phyloP scores from a whole-genome alignment of 495 filamentous ascomycete species.

The Penicillium canescens region DNA sequence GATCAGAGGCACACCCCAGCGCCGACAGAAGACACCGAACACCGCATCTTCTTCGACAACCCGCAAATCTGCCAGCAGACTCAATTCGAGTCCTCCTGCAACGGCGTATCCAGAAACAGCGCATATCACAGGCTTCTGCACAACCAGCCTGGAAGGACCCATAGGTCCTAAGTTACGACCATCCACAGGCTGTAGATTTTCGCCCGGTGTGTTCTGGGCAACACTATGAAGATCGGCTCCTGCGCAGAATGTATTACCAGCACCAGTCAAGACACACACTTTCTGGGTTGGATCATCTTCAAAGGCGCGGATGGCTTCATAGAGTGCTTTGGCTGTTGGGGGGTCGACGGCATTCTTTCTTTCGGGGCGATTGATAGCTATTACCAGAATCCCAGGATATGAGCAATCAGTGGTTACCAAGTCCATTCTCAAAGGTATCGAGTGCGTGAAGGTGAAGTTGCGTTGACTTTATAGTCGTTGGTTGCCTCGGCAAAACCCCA shows the following conservation, averaged over 20 bases:
- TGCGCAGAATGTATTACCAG: slow-evolving; percentile 43
- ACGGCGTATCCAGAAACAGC: slow-evolving; percentile 50
- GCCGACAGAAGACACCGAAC: slow-evolving; percentile 51
- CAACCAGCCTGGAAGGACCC: slow-evolving; percentile 43
- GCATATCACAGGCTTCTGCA: slow-evolving; percentile 43
- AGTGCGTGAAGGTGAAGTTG: background rate
- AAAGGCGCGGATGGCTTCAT: slow-evolving; percentile 39
- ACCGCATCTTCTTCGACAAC: slow-evolving; percentile 48
- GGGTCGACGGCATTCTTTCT: slow-evolving; percentile 43
- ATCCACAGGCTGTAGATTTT: slow-evolving; percentile 24
- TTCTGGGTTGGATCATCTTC: slow-evolving; percentile 46
- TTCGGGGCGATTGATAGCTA: slow-evolving; percentile 42
- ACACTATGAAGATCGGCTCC: slow-evolving; percentile 45
- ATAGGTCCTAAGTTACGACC: slow-evolving; percentile 40
- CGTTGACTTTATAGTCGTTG: slow-evolving; percentile 1
- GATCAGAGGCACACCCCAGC: slow-evolving; percentile 51
- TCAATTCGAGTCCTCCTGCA: slow-evolving; percentile 49
- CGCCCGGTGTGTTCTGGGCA: slow-evolving; percentile 14
- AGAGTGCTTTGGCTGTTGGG: slow-evolving; percentile 37
- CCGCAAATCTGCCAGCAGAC: slow-evolving; percentile 46
- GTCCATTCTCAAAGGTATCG: slow-evolving; percentile 6
- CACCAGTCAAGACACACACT: slow-evolving; percentile 43
- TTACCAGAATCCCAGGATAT: slow-evolving; percentile 40
- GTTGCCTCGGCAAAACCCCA: slow-evolving; percentile 23
- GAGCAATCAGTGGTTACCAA: slow-evolving; percentile 13